A percentile compares a stretch with the other conserved stretches of the same genome.
phyloP scores from a whole-genome alignment of 164 flowering plant species.

The Dillenia turbinata region DNA sequence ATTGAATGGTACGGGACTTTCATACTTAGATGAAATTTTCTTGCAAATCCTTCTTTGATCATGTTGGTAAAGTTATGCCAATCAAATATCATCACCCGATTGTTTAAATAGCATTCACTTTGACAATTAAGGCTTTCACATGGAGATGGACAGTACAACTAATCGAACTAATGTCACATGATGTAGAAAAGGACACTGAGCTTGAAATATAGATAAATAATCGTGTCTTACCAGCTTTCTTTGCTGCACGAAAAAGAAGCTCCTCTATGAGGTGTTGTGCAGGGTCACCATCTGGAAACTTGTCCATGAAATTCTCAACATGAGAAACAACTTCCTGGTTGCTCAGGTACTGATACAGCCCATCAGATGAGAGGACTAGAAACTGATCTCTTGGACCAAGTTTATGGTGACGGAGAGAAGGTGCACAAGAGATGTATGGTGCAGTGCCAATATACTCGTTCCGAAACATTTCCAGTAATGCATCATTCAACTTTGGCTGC shows the following conservation, averaged over 20 bases:
- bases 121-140: too few species aligned
- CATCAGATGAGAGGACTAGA: conserved; percentile 93
- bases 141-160: too few species aligned
- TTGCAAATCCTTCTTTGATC: too few species aligned
- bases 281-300: conserved; percentile 97
- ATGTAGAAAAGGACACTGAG: too few species aligned
- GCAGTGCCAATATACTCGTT: conserved; percentile 91
- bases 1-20: too few species aligned
- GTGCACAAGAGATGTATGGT: conserved; percentile 82
- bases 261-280: conserved; percentile 97
- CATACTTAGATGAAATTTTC: too few species aligned
- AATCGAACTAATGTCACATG: too few species aligned
- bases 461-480: conserved; percentile 91
- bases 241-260: conserved; percentile 92
- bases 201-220: not conserved
- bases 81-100: too few species aligned
- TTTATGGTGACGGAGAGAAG: conserved; percentile 87
- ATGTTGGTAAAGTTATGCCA: too few species aligned
- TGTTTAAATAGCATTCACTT: too few species aligned
- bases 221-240: conserved; percentile 79
- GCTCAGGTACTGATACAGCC: conserved; percentile 89
- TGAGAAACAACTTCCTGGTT: conserved; percentile 91
- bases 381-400: conserved; percentile 83
- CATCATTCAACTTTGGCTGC: conserved; percentile 92
- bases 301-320: conserved; percentile 88